Evolutionary conservation across 176 grass and related monocot species (phyloP), one percentile per base, ranked within the genome.

Genomic region (Paspalum notatum): DNA sequence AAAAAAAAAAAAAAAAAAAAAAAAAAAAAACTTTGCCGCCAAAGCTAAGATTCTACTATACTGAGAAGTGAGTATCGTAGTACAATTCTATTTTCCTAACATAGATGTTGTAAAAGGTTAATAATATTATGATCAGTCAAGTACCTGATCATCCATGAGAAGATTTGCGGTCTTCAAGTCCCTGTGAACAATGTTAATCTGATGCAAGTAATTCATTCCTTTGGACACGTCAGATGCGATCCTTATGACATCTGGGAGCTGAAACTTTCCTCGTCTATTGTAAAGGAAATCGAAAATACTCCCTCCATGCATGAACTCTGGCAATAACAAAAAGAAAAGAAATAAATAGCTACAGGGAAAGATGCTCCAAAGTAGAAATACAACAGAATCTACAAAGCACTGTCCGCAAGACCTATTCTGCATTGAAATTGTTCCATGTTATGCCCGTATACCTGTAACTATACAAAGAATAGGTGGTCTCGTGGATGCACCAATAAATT

Each of bases 201-300:
- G 95, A 82, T 98, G 95, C 81, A 98, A 89, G 71, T 98, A 98
- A 81, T 87, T 94, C 95, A 98, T 98, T 91, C 95, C 95, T 88
- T 94, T 98, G 32, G 95, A 94, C 60, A 98, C 91, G 61, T 98
- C 95, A 81, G 93, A 88, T 74, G 95, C 92, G 54, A 98, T 89
- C 74, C 85, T 82, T 71, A 98, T 75, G 52, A 94, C 90, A 87
- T 93, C 90, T 43, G 68, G 86, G 12, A 98, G 81, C 67, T 98
- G 73, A 72, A 93, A 98, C 78, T 44, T 66, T 41, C 88, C 89
- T 89, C 87, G 76, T 56, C 69, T 79, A 73, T 98, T 98, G 75
- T 98, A 91, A 82, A 98, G 88, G 70, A 87, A 90, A 20, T 98
- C 92, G 37, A 94, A 94, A 66, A 98, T 72, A 87, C 95, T 98